These are phyloP conservation scores for Aspergillus bombycis DNA, from an alignment of 2,329 filamentous ascomycete genomes.

Conservation along the genomic window DNA sequence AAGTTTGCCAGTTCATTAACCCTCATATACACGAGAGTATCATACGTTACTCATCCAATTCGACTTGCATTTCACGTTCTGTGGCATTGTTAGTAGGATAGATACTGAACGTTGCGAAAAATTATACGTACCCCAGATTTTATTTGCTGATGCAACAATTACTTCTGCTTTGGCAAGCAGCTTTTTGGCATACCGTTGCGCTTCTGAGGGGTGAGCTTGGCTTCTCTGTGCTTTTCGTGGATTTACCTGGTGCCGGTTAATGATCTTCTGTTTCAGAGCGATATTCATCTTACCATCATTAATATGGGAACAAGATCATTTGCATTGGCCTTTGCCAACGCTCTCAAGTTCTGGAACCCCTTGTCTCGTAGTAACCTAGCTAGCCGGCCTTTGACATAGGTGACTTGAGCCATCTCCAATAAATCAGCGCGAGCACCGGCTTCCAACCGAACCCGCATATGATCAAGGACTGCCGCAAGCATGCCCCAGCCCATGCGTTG, in stretches of 20 bases:
- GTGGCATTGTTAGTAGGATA: not conserved
- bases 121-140: conserved; percentile 61
- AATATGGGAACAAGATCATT: conserved; percentile 71
- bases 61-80: conserved; percentile 43
- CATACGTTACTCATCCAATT: conserved; percentile 36
- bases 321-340: conserved; percentile 69
- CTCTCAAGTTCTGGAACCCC: conserved; percentile 69
- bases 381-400: conserved; percentile 76
- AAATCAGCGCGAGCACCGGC: conserved; percentile 73
- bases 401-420: conserved; percentile 70
- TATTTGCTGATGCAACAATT: conserved; percentile 70
- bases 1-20: not conserved
- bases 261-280: not conserved
- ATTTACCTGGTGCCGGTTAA: conserved; percentile 57
- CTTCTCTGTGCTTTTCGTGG: conserved; percentile 59
- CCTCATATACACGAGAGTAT: not conserved
- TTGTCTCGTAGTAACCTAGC: conserved; percentile 76
- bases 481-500: conserved; percentile 76
- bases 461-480: conserved; percentile 71
- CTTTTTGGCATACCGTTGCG: conserved; percentile 65
- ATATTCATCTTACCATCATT: conserved; percentile 59
- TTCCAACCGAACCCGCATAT: conserved; percentile 73
- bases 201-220: conserved; percentile 60
- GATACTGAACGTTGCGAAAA: not conserved
- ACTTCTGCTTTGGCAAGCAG: conserved; percentile 67